phyloP scores from a whole-genome alignment of 306 rosid species.

The Vigna hirtella region DNA sequence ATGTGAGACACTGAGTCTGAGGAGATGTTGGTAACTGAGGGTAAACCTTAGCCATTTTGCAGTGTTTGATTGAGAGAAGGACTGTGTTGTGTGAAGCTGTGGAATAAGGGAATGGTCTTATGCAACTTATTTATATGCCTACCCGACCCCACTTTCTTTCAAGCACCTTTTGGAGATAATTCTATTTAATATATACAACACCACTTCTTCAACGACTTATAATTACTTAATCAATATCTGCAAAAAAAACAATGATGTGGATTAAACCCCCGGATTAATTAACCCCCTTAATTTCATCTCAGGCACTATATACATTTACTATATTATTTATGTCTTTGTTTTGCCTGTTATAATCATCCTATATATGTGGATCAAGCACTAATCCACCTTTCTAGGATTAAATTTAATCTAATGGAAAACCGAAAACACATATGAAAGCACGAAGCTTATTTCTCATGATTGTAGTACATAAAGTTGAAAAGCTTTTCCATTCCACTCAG shows the following conservation, averaged over 20 bases:
- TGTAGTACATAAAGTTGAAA: conserved; percentile 1
- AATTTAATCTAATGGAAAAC: conserved; percentile 21
- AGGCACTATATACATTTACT: background rate
- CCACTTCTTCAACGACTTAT: conserved; percentile 35
- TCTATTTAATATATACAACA: conserved; percentile 6
- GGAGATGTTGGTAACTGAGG: conserved; percentile 47
- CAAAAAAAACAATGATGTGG: background rate
- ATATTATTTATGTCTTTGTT: background rate
- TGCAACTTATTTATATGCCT: conserved; percentile 45
- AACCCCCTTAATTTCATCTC: background rate
- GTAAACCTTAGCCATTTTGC: conserved; percentile 52
- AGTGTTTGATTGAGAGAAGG: background rate
- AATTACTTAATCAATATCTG: background rate
- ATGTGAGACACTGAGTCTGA: background rate
- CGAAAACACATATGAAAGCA: conserved; percentile 20
- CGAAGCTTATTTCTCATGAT: background rate
- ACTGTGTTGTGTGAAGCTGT: background rate
- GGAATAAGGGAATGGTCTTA: background rate
- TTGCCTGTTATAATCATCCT: conserved; percentile 40
- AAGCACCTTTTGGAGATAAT: conserved; percentile 30
- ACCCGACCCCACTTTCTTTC: conserved; percentile 22
- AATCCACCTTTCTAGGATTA: conserved; percentile 25
- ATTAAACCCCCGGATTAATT: conserved; percentile 11
- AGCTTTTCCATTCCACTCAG: background rate
- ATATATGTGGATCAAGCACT: conserved; percentile 41